Percentiles rank a stretch among this genome's conserved stretches.
Evolutionary conservation across 192 early-diverging fungal genomes (phyloP).

Genomic region (Backusella psychrophila): DNA sequence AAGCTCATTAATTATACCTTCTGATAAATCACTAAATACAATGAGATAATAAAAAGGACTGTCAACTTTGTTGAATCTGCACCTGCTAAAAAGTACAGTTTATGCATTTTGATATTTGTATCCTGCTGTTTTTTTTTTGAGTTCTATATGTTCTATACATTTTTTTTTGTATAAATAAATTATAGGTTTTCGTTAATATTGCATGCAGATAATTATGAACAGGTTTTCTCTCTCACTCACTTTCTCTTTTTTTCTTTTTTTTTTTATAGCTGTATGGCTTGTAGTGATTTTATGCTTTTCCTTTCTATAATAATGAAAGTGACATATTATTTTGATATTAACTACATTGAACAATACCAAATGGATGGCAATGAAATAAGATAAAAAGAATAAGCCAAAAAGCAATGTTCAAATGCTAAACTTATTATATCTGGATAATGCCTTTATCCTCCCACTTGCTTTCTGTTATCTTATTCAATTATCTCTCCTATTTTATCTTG

Average conservation of each 20-base stretch:
- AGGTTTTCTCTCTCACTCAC: background rate
- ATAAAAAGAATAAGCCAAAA: background rate
- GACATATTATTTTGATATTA: background rate
- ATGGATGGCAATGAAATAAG: background rate
- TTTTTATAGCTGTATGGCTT: background rate
- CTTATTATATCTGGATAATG: background rate
- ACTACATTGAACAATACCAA: background rate
- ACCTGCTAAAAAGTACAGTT: background rate
- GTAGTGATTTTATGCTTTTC: background rate
- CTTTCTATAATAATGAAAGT: background rate
- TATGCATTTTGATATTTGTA: background rate
- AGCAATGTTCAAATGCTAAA: no score
- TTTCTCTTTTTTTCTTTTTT: background rate
- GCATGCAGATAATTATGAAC: no score
- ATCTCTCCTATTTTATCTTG: background rate
- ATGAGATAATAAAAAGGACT: background rate
- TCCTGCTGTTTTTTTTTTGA: background rate
- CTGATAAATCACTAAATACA: background rate
- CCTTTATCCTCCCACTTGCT: background rate
- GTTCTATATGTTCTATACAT: no score
- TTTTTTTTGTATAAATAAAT: no score
- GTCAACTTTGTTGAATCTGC: background rate
- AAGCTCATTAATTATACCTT: background rate
- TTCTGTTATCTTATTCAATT: background rate
- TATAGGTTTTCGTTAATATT: no score